Evolutionary conservation across 225 moss, liverwort and hornwort genomes (phyloP).

Genomic region (Polytrichum formosum): DNA sequence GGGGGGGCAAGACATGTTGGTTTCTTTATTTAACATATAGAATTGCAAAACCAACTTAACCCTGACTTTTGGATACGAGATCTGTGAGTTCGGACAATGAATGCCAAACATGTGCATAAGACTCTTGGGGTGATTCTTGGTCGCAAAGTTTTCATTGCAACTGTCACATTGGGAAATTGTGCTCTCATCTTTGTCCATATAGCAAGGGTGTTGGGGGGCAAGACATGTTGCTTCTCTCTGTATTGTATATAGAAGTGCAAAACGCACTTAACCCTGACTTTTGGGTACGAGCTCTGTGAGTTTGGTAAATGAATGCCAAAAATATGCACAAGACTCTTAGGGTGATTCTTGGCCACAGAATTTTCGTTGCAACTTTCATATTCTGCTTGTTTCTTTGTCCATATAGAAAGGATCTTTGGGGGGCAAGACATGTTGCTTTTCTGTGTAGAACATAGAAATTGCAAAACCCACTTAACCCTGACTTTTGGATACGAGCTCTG

Average conservation of each 20-base stretch:
- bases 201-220: neutral
- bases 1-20: too few relatives aligned
- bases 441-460: neutral
- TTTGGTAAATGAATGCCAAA: neutral
- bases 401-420: neutral
- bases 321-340: neutral
- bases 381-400: neutral
- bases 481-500: neutral
- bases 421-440: neutral
- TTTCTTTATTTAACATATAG: too few relatives aligned
- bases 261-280: neutral
- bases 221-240: neutral
- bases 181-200: neutral
- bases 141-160: conserved; percentile 5
- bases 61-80: neutral
- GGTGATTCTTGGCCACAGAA: neutral
- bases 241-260: neutral
- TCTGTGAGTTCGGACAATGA: neutral
- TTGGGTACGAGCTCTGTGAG: neutral
- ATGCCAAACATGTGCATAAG: neutral
- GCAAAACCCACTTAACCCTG: neutral
- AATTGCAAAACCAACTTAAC: too few relatives aligned
- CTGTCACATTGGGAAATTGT: neutral
- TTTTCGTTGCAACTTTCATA: neutral
- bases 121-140: neutral